Evolutionary conservation across 345 rosid genomes (phyloP).

Genomic region (Fremontodendron californicum): DNA sequence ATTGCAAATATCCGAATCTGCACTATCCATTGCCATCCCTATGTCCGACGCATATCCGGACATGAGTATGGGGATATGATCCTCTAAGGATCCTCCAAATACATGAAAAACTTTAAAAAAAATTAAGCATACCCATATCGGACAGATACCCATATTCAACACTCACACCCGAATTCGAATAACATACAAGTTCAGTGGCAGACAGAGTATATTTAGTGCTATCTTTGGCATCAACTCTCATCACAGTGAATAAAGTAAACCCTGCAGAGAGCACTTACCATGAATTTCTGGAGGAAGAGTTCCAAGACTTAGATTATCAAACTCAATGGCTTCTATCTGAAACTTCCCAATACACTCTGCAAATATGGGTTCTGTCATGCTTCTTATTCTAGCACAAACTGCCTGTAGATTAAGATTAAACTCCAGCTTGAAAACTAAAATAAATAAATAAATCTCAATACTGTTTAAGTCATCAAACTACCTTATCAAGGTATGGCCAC

Average conservation of each 20-base stretch:
- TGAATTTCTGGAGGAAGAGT: conserved; percentile 59
- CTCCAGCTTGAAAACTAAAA: not conserved
- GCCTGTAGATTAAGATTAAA: conserved; percentile 41
- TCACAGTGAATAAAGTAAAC: not conserved
- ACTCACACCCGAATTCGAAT: too few species aligned
- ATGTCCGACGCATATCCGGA: too few species aligned
- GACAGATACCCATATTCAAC: too few species aligned
- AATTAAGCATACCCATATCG: too few species aligned
- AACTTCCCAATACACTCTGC: conserved; percentile 54
- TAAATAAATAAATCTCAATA: not conserved
- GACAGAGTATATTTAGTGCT: not conserved
- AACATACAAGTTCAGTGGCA: too few species aligned
- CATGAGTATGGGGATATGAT: too few species aligned
- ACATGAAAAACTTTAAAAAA: too few species aligned
- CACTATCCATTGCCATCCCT: too few species aligned
- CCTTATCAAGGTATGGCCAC: conserved; percentile 88
- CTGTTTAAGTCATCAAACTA: conserved; percentile 17
- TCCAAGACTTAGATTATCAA: conserved; percentile 56
- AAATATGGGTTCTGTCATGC: conserved; percentile 44
- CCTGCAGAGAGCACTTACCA: conserved; percentile 32
- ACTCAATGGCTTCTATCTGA: conserved; percentile 52
- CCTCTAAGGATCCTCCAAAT: too few species aligned
- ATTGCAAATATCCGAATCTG: too few species aligned
- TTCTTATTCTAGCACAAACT: conserved; percentile 43
- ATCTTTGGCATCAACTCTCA: not conserved